These are phyloP conservation scores for Clavispora santaluciae DNA, from an alignment of 805 yeast species.

Conservation along the genomic window DNA sequence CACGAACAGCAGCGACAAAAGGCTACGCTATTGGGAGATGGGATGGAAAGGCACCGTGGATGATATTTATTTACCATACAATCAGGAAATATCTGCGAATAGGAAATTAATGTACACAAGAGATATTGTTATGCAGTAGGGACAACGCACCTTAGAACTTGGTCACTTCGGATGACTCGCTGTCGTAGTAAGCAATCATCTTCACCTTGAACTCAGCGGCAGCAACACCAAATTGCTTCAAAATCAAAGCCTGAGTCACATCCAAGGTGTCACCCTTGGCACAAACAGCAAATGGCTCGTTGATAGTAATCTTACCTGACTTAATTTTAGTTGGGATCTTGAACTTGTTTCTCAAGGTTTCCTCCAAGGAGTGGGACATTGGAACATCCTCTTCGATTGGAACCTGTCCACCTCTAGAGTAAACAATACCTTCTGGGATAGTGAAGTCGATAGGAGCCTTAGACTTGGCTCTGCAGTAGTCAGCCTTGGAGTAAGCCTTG, in stretches of 20 bases:
- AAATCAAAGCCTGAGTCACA: slow-evolving; percentile 83
- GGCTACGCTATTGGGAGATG: no score
- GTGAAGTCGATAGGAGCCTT: slow-evolving; percentile 77
- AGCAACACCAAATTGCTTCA: slow-evolving; percentile 95
- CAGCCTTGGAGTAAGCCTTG: slow-evolving; percentile 67
- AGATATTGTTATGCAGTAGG: slow-evolving; percentile 2
- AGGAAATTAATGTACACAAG: slow-evolving; percentile 6
- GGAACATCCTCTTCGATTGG: slow-evolving; percentile 91
- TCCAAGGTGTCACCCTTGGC: slow-evolving; percentile 74
- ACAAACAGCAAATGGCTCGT: slow-evolving; percentile 76
- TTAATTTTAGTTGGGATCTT: slow-evolving; percentile 90
- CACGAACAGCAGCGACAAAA: no score
- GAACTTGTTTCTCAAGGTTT: slow-evolving; percentile 80
- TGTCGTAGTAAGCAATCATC: slow-evolving; percentile 72
- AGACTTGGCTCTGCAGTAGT: slow-evolving; percentile 87
- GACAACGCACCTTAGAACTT: slow-evolving; percentile 11
- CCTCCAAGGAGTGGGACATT: slow-evolving; percentile 93
- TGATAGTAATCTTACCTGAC: slow-evolving; percentile 78
- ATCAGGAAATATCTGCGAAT: slow-evolving; percentile 1
- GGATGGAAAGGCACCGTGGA: background rate
- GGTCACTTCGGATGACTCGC: slow-evolving; percentile 40
- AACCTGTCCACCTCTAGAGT: slow-evolving; percentile 93
- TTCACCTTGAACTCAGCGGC: slow-evolving; percentile 85
- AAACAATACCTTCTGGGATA: slow-evolving; percentile 86
- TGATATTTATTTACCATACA: background rate